Conservation (phyloP, 805 yeast genomes). For the Yamadazyma akitaensis region DNA sequence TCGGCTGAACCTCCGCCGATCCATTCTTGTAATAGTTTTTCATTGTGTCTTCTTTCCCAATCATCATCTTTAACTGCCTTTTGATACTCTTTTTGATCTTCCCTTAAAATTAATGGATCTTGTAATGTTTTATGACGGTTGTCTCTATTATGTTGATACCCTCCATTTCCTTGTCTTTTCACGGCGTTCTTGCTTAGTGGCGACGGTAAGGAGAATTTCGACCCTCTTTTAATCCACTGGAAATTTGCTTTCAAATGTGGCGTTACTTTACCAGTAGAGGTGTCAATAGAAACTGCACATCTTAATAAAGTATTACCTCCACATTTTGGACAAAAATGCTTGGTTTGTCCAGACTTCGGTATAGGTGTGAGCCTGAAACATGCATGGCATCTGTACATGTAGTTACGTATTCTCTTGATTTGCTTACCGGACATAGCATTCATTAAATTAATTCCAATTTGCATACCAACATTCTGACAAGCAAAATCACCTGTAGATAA, state of each 20-base stretch:
- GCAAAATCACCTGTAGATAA: constrained; percentile 96
- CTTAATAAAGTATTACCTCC: constrained; percentile 90
- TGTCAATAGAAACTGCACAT: constrained; percentile 84
- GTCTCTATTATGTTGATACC: constrained; percentile 68
- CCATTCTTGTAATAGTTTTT: constrained; percentile 81
- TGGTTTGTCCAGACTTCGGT: constrained; percentile 69
- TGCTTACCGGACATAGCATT: constrained; percentile 80
- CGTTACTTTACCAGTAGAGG: constrained; percentile 73
- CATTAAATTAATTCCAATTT: constrained; percentile 83
- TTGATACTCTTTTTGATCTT: constrained; percentile 91
- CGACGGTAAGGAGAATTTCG: constrained; percentile 75
- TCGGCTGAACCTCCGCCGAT: constrained; percentile 94
- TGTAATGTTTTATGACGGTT: constrained; percentile 48
- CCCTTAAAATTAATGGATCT: constrained; percentile 63
- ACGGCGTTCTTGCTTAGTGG: constrained; percentile 78
- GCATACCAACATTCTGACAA: constrained; percentile 91
- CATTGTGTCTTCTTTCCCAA: constrained; percentile 84
- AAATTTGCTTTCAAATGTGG: constrained; percentile 90
- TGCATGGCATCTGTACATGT: constrained; percentile 96
- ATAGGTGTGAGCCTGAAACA: constrained; percentile 83
- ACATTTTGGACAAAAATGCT: constrained; percentile 91
- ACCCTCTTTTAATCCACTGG: constrained; percentile 92
- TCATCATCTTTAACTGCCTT: constrained; percentile 83
- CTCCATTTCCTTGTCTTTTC: constrained; percentile 73
- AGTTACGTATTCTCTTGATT: constrained; percentile 81